Conservation (phyloP, 2,329 filamentous ascomycete genomes). For the Xylaria sp. region DNA sequence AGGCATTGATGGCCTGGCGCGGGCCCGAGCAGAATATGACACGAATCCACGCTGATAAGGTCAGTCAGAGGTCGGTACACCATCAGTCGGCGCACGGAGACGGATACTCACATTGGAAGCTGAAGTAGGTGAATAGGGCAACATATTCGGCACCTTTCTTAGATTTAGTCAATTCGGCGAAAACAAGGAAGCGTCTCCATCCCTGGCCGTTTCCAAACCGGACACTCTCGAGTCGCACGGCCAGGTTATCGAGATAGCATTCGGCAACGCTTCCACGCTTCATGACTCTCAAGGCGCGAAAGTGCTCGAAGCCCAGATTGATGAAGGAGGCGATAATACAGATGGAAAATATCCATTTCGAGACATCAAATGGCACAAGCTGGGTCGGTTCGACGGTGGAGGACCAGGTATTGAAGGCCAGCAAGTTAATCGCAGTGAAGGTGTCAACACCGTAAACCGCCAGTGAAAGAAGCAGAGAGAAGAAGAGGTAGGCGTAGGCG, state of each 20-base stretch:
- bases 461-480: constrained; percentile 76
- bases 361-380: constrained; percentile 72
- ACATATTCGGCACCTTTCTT: constrained; percentile 90
- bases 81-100: not conserved
- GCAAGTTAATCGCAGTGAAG: constrained; percentile 89
- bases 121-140: constrained; percentile 89
- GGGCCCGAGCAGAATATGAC: constrained; percentile 90
- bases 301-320: constrained; percentile 78
- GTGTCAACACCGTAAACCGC: constrained; percentile 89
- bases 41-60: constrained; percentile 73
- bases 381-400: constrained; percentile 74
- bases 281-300: constrained; percentile 80
- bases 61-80: constrained; percentile 28
- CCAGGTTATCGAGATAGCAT: constrained; percentile 86
- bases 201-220: constrained; percentile 75
- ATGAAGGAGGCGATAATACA: constrained; percentile 91
- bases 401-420: constrained; percentile 88
- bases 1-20: constrained; percentile 85
- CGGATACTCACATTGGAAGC: constrained; percentile 58
- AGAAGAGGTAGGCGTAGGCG: constrained; percentile 84
- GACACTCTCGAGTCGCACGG: constrained; percentile 81
- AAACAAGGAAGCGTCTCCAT: constrained; percentile 89
- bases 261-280: constrained; percentile 83
- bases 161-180: constrained; percentile 86
- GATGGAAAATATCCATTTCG: constrained; percentile 92